These are phyloP conservation scores for Coelastrella sp. DNA, from an alignment of 139 green algal species.

Conservation along the genomic window DNA sequence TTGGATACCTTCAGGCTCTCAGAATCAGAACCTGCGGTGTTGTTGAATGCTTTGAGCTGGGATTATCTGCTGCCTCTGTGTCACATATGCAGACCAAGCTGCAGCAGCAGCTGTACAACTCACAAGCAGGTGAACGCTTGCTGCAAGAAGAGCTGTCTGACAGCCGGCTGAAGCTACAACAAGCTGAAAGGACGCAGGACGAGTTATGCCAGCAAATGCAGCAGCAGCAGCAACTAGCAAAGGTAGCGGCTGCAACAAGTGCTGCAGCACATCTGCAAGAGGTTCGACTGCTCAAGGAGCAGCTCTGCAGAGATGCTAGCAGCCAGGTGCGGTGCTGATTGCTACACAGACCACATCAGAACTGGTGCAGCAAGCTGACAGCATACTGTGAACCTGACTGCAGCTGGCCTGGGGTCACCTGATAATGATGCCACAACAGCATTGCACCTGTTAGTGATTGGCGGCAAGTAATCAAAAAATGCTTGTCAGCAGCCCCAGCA, in stretches of 20 bases:
- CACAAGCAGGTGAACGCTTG: constrained; percentile 22
- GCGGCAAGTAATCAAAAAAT: background rate
- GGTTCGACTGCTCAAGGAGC: constrained; percentile 32
- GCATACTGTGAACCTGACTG: background rate
- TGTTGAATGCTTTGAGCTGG: too few species aligned
- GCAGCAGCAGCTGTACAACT: constrained; percentile 32
- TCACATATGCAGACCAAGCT: constrained; percentile 22
- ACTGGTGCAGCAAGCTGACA: background rate
- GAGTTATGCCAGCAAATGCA: constrained; percentile 31
- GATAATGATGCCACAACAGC: too few species aligned
- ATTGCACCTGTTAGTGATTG: background rate
- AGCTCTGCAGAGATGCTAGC: constrained; percentile 21
- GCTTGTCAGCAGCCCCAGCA: too few species aligned
- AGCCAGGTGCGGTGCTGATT: constrained; percentile 3
- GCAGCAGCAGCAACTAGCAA: constrained; percentile 10
- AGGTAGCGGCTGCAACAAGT: constrained; percentile 6
- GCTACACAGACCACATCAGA: too few species aligned
- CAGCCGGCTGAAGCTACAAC: background rate
- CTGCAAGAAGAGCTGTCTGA: constrained; percentile 28
- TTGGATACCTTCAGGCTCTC: too few species aligned
- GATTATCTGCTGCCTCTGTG: too few species aligned
- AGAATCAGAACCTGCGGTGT: too few species aligned
- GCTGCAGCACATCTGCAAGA: background rate
- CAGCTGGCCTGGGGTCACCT: too few species aligned
- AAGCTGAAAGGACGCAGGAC: background rate